Evolutionary conservation across 2,329 filamentous ascomycete genomes (phyloP), one percentile per base, ranked within the genome.

Genomic region (Passalora sequoiae): DNA sequence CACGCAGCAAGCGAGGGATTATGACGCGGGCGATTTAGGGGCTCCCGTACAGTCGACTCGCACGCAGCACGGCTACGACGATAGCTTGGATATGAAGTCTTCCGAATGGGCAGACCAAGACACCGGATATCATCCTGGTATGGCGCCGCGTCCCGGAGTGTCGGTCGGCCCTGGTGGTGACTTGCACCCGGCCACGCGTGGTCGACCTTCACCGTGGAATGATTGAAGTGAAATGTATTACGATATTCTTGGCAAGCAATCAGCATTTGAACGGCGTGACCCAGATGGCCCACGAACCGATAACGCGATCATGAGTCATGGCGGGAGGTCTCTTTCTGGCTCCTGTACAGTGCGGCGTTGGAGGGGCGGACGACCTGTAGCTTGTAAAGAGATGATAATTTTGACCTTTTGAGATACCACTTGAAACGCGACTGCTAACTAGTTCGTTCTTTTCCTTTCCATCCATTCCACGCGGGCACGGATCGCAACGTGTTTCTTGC

Each of bases 121-220:
- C 21, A 41, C 28, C 4, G 53, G 47, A 4, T 56, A 54, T 43
- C 57, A 59, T 45, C 55, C 57, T 12, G 56, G 55, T 13, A 49
- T 52, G 47, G 49, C 44, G 6, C 50, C 49, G 15, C 40, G 44
- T 8, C 47, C 42, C 15, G 43, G 44, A 13, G 43, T 49, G 6
- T 13, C 48, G 7, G 28, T 38, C n/a, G 45, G 43, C 2, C 31
- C 40, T 13, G 40, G 40, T 25, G 47, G 45, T n/a, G 32, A 35
- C 7, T 39, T 55, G 6, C 52, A 55, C 36, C 52, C 52, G 27
- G 38, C 43, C 4, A 37, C 48, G 38, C 24, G 47, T 30, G 47
- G 43, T n/a, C 40, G 38, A 24, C 42, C 36, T 7, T 17, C 20
- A 9, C 38, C 31, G n/a, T 53, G 50, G 50, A 46, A 50, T 44